Conservation (phyloP, 257 asterid genomes). For the Solanum gandarillasii region DNA sequence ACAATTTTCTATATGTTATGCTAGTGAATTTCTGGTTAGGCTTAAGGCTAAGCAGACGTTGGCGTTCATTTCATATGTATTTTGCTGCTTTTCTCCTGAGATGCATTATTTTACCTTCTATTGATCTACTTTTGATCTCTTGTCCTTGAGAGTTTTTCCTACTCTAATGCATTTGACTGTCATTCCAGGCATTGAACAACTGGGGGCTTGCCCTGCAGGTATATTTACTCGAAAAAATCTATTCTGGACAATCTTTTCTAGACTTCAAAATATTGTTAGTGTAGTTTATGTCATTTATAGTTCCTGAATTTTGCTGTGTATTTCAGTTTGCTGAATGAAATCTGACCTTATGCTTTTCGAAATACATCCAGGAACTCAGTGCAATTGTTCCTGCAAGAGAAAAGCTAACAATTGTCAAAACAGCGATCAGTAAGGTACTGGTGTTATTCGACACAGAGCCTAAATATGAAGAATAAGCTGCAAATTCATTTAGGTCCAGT, state of each 20-base stretch:
- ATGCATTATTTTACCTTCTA: neutral
- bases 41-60: neutral
- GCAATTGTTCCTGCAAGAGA: constrained; percentile 99
- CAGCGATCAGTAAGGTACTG: constrained; percentile 88
- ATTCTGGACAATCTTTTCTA: neutral
- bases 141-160: neutral
- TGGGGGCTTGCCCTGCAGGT: constrained; percentile 99
- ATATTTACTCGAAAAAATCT: constrained; percentile 2
- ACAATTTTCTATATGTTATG: neutral
- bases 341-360: neutral
- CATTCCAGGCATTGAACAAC: constrained; percentile 87
- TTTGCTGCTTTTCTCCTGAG: neutral
- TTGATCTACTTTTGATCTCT: neutral
- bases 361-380: constrained; percentile 79
- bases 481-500: neutral
- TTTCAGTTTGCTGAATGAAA: neutral
- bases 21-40: neutral
- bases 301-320: constrained; percentile 5
- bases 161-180: constrained; percentile 19
- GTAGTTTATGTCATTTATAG: neutral
- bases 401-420: constrained; percentile 80
- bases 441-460: neutral
- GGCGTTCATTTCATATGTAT: neutral
- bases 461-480: neutral
- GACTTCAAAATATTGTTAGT: neutral